A percentile compares a stretch with the other conserved stretches of the same genome.
Conservation (phyloP, 1,139 yeast species). For the Zygosaccharomyces sapae region DNA sequence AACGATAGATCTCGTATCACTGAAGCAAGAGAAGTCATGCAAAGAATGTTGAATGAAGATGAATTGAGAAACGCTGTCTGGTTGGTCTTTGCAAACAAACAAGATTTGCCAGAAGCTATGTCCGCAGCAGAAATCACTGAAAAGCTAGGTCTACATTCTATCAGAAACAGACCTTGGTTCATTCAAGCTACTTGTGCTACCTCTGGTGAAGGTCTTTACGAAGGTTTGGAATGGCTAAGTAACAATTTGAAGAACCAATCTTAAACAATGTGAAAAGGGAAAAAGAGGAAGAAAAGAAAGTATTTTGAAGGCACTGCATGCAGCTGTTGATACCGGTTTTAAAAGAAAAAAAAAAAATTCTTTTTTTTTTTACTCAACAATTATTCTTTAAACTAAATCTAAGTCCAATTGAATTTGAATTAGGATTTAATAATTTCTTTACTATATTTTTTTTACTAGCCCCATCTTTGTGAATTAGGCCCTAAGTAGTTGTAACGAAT, state of each 20-base stretch:
- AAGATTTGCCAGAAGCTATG: conserved; percentile 90
- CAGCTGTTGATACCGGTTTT: conserved; percentile 1
- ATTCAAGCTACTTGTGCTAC: conserved; percentile 87
- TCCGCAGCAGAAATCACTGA: conserved; percentile 87
- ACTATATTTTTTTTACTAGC: conserved; percentile 1
- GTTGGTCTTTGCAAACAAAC: conserved; percentile 88
- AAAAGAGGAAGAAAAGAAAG: not conserved
- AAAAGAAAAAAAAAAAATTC: not conserved
- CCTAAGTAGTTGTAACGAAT: conserved; percentile 9
- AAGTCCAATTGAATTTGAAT: not conserved
- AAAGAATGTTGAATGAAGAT: conserved; percentile 91
- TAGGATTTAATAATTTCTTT: not conserved
- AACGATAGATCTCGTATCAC: conserved; percentile 91
- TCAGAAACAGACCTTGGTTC: conserved; percentile 87
- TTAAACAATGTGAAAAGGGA: conserved; percentile 14
- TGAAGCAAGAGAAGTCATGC: conserved; percentile 90
- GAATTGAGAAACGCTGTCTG: conserved; percentile 87
- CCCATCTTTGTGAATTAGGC: conserved; percentile 9
- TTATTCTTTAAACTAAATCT: conserved; percentile 2
- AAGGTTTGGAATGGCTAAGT: conserved; percentile 88
- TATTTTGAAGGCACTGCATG: not conserved
- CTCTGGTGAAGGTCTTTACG: conserved; percentile 86
- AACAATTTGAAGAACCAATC: conserved; percentile 68
- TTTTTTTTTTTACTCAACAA: conserved; percentile 1
- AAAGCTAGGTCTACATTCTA: conserved; percentile 74